phyloP scores from a whole-genome alignment of 192 early-diverging fungal genomes.

The Phlyctochytrium bullatum region DNA sequence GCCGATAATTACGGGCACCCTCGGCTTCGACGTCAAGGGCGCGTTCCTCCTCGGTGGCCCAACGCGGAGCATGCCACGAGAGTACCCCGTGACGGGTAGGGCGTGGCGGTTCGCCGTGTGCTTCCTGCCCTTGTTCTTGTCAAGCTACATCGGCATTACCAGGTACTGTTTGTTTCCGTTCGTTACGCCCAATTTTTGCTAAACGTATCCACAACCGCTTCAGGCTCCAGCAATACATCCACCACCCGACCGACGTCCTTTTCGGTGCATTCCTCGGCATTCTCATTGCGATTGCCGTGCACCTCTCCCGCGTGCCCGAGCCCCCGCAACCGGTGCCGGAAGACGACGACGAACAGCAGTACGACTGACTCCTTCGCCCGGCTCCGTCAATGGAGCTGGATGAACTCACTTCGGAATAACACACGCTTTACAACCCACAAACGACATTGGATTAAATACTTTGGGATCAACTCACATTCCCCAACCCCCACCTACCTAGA shows the following conservation, averaged over 20 bases:
- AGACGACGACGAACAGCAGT: neutral
- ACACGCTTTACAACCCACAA: too few species aligned
- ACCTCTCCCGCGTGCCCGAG: neutral
- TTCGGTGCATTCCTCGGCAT: conserved; percentile 24
- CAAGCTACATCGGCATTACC: neutral
- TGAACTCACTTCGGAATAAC: too few species aligned
- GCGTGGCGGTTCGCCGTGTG: neutral
- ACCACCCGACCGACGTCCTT: conserved; percentile 42
- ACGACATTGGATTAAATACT: too few species aligned
- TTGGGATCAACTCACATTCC: too few species aligned
- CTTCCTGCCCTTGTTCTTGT: neutral
- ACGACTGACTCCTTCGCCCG: too few species aligned
- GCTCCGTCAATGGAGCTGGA: too few species aligned
- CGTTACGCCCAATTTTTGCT: neutral
- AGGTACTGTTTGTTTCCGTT: conserved; percentile 5
- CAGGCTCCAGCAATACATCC: conserved; percentile 41
- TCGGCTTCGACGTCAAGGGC: neutral
- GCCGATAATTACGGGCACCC: neutral
- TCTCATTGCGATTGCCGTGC: conserved; percentile 17
- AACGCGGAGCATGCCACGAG: neutral
- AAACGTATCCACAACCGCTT: neutral
- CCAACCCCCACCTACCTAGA: too few species aligned
- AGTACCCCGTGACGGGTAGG: conserved; percentile 2
- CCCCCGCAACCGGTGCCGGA: neutral
- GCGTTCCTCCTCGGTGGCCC: neutral